phyloP scores from a whole-genome alignment of 371 early-diverging fungal genomes.

The Mucor irregularis region DNA sequence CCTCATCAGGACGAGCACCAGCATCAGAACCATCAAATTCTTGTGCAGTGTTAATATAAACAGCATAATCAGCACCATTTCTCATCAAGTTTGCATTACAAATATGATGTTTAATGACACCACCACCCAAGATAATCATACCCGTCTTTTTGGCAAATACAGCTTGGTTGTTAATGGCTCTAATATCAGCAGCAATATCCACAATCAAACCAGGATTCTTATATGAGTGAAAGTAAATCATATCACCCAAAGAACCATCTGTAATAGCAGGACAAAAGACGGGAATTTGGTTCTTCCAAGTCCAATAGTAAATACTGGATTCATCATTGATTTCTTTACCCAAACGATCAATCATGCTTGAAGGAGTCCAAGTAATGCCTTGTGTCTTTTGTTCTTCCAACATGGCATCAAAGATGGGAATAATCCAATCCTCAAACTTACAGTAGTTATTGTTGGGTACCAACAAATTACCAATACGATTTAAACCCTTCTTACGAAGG shows the following conservation, averaged over 20 bases:
- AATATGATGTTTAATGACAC: constrained; percentile 99
- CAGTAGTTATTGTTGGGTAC: constrained; percentile 99
- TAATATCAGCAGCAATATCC: constrained; percentile 96
- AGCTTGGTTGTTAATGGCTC: constrained; percentile 92
- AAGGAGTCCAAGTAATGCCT: constrained; percentile 88
- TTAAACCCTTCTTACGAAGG: constrained; percentile 91
- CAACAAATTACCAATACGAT: constrained; percentile 98
- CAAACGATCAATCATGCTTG: constrained; percentile 88
- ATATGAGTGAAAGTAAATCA: constrained; percentile 98
- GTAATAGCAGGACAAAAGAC: constrained; percentile 99
- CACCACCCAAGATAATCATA: constrained; percentile 98
- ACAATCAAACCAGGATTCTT: constrained; percentile 93
- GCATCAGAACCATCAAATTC: constrained; percentile 99
- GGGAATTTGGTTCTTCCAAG: constrained; percentile 90
- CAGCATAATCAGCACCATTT: constrained; percentile 99
- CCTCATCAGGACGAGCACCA: constrained; percentile 99
- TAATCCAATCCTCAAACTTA: constrained; percentile 98
- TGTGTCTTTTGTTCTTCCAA: constrained; percentile 85
- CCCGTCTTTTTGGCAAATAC: constrained; percentile 96
- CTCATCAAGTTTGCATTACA: constrained; percentile 99
- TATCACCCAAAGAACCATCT: constrained; percentile 99
- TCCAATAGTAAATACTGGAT: constrained; percentile 98
- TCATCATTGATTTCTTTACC: constrained; percentile 96
- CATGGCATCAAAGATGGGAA: constrained; percentile 93
- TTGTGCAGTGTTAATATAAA: constrained; percentile 98